These are phyloP conservation scores for Saccharomyces hybrid DNA, from an alignment of 1,139 yeast genomes.

Conservation along the genomic window DNA sequence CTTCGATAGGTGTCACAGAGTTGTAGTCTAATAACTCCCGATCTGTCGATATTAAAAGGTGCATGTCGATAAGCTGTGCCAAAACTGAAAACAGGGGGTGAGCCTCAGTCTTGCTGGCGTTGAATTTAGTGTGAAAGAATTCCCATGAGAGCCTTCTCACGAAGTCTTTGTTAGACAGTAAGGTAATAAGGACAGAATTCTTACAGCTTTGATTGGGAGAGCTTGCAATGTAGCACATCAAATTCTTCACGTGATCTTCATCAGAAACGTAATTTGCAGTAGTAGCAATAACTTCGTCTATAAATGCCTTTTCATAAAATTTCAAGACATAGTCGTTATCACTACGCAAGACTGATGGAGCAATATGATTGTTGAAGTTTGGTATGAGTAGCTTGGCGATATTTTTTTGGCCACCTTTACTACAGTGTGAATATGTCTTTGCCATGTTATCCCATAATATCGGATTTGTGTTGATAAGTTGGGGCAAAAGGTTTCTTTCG, in stretches of 20 bases:
- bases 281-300: background rate
- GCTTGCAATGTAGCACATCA: slow-evolving; percentile 17
- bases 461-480: background rate
- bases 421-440: background rate
- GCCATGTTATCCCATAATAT: background rate
- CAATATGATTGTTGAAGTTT: background rate
- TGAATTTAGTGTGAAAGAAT: slow-evolving; percentile 25
- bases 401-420: background rate
- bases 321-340: background rate
- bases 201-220: slow-evolving; percentile 19
- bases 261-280: background rate
- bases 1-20: slow-evolving; percentile 41
- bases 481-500: background rate
- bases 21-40: slow-evolving; percentile 44
- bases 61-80: slow-evolving; percentile 49
- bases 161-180: slow-evolving; percentile 14
- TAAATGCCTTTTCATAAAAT: background rate
- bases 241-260: background rate
- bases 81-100: slow-evolving; percentile 17
- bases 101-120: background rate
- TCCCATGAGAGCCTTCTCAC: slow-evolving; percentile 20
- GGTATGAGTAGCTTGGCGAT: background rate
- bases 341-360: background rate
- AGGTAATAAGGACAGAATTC: slow-evolving; percentile 21
- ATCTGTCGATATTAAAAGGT: slow-evolving; percentile 64